phyloP scores from a whole-genome alignment of 169 alveolate species.

The Plasmodium chabaudi region DNA sequence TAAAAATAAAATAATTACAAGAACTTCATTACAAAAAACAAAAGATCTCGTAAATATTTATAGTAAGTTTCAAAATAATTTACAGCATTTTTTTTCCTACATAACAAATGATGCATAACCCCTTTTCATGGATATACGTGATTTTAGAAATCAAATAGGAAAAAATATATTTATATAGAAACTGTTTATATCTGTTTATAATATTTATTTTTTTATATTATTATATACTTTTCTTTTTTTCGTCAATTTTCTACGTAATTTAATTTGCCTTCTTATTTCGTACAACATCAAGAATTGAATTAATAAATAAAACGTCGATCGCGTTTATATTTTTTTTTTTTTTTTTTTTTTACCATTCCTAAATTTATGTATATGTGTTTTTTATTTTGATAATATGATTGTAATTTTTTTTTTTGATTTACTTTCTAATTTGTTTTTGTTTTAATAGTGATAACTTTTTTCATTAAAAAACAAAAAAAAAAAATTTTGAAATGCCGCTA shows the following conservation, averaged over 20 bases:
- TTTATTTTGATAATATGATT: too few relatives aligned
- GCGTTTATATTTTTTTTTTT: too few relatives aligned
- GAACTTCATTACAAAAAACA: constrained; percentile 11
- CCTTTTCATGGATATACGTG: background rate
- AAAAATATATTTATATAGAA: background rate
- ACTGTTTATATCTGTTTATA: background rate
- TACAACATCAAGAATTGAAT: too few relatives aligned
- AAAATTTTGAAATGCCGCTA: too few relatives aligned
- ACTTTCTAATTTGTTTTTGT: too few relatives aligned
- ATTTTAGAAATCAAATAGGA: background rate
- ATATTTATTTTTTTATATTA: background rate
- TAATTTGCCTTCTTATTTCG: too few relatives aligned
- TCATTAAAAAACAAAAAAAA: too few relatives aligned
- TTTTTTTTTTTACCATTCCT: too few relatives aligned
- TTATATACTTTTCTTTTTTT: background rate
- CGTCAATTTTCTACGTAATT: background rate
- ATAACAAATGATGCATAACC: constrained; percentile 31
- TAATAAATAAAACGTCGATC: too few relatives aligned
- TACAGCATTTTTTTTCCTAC: constrained; percentile 21
- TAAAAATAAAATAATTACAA: constrained; percentile 9
- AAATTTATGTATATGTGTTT: too few relatives aligned
- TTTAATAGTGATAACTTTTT: too few relatives aligned
- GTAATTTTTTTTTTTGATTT: too few relatives aligned
- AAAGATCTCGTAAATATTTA: constrained; percentile 12
- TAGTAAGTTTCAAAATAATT: constrained; percentile 38